Conservation (phyloP, 1,284 basidiomycete species). For the Ceratobasidium sp. region DNA sequence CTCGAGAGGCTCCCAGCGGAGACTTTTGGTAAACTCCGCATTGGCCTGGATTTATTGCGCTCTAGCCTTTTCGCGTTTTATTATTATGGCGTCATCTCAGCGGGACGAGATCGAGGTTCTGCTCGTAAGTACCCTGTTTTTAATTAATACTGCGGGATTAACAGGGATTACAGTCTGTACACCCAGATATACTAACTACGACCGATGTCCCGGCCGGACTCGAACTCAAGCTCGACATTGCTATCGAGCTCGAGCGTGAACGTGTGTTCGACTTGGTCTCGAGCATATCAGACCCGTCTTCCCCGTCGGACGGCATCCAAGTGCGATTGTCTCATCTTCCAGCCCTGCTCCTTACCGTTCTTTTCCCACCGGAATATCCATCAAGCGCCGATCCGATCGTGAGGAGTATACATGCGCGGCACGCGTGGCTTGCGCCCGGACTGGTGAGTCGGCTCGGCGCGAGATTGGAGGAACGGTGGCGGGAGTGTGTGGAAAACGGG, state of each 20-base stretch:
- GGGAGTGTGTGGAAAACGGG: constrained; percentile 63
- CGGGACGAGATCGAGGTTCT: constrained; percentile 34
- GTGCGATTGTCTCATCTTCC: constrained; percentile 64
- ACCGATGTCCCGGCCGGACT: background rate
- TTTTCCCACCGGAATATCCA: constrained; percentile 72
- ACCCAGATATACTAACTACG: constrained; percentile 39
- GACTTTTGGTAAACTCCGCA: background rate
- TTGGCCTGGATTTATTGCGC: background rate
- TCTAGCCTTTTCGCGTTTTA: background rate
- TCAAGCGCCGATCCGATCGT: constrained; percentile 66
- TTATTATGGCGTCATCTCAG: constrained; percentile 9
- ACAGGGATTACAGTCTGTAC: constrained; percentile 12
- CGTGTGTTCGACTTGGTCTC: constrained; percentile 29
- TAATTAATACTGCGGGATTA: background rate
- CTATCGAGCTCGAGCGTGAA: constrained; percentile 32
- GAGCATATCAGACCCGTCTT: constrained; percentile 3
- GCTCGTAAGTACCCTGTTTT: background rate
- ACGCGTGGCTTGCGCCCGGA: constrained; percentile 69
- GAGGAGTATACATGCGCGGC: constrained; percentile 66
- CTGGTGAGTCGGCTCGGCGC: constrained; percentile 57
- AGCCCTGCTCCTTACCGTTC: constrained; percentile 69
- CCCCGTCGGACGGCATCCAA: background rate
- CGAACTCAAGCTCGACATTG: constrained; percentile 28
- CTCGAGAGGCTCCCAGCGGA: too few relatives aligned
- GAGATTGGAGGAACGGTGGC: constrained; percentile 65